These are phyloP conservation scores for Cetradonia linearis DNA, from an alignment of 495 filamentous ascomycete species.

Conservation along the genomic window DNA sequence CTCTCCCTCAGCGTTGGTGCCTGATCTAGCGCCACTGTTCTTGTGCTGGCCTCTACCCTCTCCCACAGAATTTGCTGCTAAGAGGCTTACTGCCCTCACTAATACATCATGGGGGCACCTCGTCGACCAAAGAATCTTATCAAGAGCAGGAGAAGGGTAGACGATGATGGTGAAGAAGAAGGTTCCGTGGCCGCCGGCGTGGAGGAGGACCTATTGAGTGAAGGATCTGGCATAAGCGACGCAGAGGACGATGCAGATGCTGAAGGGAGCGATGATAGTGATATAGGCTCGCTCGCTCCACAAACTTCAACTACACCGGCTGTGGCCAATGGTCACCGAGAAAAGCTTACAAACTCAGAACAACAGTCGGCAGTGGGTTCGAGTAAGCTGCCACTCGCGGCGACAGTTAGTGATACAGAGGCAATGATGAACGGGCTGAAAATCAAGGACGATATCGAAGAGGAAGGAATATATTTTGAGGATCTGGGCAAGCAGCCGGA, in stretches of 20 bases:
- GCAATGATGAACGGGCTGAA: conserved; percentile 80
- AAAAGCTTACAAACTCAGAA: conserved; percentile 32
- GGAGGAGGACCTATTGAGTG: conserved; percentile 76
- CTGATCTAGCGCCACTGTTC: conserved; percentile 18
- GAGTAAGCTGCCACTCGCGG: conserved; percentile 15
- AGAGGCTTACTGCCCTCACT: background rate
- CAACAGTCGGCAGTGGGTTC: conserved; percentile 21
- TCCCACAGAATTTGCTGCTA: background rate
- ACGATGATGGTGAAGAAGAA: conserved; percentile 68
- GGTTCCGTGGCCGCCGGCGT: conserved; percentile 53
- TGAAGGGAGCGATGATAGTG: conserved; percentile 65
- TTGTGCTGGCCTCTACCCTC: background rate
- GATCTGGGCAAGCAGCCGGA: conserved; percentile 37
- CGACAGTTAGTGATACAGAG: conserved; percentile 59
- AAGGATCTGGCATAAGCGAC: conserved; percentile 65
- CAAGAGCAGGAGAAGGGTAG: conserved; percentile 63
- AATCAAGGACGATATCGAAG: conserved; percentile 47
- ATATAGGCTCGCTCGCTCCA: conserved; percentile 46
- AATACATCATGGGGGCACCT: conserved; percentile 44
- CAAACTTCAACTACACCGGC: conserved; percentile 30
- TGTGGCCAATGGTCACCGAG: conserved; percentile 34
- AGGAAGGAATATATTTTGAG: conserved; percentile 57
- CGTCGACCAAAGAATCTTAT: conserved; percentile 58
- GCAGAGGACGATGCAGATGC: conserved; percentile 67
- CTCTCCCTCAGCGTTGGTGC: conserved; percentile 16